phyloP scores from a whole-genome alignment of 2,329 filamentous ascomycete genomes.

The Fusarium acutatum region DNA sequence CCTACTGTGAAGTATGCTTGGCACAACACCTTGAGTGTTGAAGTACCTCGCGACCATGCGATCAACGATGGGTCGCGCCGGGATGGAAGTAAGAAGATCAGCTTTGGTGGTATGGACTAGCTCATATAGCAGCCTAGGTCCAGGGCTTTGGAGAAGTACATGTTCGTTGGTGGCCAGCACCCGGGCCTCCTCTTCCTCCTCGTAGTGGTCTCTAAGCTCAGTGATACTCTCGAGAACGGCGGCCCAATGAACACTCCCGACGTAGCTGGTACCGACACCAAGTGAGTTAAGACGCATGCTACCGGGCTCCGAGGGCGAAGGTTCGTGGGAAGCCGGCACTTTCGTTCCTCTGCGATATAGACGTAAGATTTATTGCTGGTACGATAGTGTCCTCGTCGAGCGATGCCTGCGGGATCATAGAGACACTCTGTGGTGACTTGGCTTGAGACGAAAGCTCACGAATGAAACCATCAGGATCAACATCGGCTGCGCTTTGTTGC shows the following conservation, averaged over 20 bases:
- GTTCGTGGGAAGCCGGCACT: too few relatives aligned
- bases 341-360: not conserved
- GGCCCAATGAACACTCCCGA: not conserved
- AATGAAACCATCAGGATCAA: not conserved
- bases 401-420: not conserved
- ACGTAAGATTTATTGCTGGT: accelerated
- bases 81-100: not conserved
- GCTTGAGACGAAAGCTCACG: not conserved
- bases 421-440: not conserved
- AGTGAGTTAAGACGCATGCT: not conserved
- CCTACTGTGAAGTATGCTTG: not conserved
- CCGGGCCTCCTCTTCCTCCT: not conserved
- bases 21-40: not conserved
- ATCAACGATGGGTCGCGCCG: not conserved
- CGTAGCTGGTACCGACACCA: not conserved
- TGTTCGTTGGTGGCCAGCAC: not conserved
- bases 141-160: accelerated
- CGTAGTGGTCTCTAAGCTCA: not conserved
- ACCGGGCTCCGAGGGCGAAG: not conserved
- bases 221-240: not conserved
- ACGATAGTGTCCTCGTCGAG: not conserved
- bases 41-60: not conserved
- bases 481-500: not conserved
- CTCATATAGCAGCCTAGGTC: not conserved
- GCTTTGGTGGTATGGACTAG: not conserved